Base-by-base conservation (phyloP, 169 alveolate genomes). In the Cryptosporidium sp. region DNA sequence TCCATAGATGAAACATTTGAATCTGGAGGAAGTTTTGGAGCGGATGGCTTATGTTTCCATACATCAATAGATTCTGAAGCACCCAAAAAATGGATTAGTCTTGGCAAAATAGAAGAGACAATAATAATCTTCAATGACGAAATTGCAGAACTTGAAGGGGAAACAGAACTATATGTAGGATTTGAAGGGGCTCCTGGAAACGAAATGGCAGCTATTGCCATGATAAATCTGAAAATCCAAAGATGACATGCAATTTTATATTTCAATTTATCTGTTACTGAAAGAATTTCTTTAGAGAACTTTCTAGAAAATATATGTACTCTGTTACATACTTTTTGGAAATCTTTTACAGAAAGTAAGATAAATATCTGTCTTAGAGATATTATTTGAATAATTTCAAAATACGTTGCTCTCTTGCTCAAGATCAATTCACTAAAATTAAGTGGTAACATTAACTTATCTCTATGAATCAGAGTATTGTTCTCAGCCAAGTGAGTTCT, bases 11-110 rank as follows among this genome's bases (percentile, higher is more conserved):
- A 61, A 0, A 62, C 75, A 59, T 59, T 80, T 80, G 89, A 59
- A 62, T 80, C 89, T n/a, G 89, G 74, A 37, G 89, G 89, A 26
- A 80, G 75, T 10, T 80, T 80, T 80, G 89, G 89, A n/a, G 89
- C 48, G 16, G 89, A 80, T 3, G 80, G 89, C 35, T 80, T 80
- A 21, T 80, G 89, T 43, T 80, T 59, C 67, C 61, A 62, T 35
- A 80, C 89, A 41, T 80, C 75, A 21, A 48, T 23, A 21, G 89
- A 80, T 41, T 65, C 89, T 1, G 89, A 80, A 23, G 71, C 89
- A 9, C 89, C 89, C 43, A 80, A 21, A 65, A 65, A 62, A 21
- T 62, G 74, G 48, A 80, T 80, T 21, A 80, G 33, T 80, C 21
- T 80, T 6, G 89, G 89, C 21, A 80, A 52, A 21, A 62, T 41